phyloP scores from a whole-genome alignment of 2,329 filamentous ascomycete genomes.

The Claviceps sp. region DNA sequence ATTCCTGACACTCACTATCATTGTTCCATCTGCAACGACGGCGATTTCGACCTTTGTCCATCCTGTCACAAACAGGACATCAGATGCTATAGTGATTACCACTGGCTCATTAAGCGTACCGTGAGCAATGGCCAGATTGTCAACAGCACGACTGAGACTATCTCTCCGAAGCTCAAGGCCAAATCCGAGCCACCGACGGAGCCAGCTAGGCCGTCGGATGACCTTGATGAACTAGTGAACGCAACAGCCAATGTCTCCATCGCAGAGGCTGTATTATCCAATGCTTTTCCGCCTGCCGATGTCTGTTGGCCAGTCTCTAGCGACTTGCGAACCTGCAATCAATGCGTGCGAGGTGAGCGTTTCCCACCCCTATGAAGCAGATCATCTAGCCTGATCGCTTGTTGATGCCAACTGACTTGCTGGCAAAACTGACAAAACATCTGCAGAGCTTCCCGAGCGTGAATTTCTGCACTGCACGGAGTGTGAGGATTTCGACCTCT shows the following conservation, averaged over 20 bases:
- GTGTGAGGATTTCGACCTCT: conserved; percentile 89
- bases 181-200: conserved; percentile 9
- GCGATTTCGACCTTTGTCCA: conserved; percentile 88
- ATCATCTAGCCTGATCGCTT: not conserved
- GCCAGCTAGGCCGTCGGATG: not conserved
- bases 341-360: conserved; percentile 34
- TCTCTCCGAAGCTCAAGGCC: conserved; percentile 48
- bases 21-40: conserved; percentile 83
- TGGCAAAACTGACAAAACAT: not conserved
- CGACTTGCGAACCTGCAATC: conserved; percentile 54
- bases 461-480: conserved; percentile 73
- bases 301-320: conserved; percentile 9
- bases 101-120: conserved; percentile 91
- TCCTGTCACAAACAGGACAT: conserved; percentile 62
- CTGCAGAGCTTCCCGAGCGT: conserved; percentile 53
- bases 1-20: conserved; percentile 83
- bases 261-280: not conserved
- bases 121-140: conserved; percentile 66
- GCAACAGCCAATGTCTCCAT: not conserved
- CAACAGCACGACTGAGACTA: conserved; percentile 73
- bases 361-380: not conserved
- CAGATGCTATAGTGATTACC: conserved; percentile 62
- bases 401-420: not conserved
- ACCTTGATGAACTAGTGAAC: not conserved
- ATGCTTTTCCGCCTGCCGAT: not conserved